Base-by-base conservation (phyloP, 225 moss, liverwort and hornwort genomes). In the Pseudisothecium myosuroides region DNA sequence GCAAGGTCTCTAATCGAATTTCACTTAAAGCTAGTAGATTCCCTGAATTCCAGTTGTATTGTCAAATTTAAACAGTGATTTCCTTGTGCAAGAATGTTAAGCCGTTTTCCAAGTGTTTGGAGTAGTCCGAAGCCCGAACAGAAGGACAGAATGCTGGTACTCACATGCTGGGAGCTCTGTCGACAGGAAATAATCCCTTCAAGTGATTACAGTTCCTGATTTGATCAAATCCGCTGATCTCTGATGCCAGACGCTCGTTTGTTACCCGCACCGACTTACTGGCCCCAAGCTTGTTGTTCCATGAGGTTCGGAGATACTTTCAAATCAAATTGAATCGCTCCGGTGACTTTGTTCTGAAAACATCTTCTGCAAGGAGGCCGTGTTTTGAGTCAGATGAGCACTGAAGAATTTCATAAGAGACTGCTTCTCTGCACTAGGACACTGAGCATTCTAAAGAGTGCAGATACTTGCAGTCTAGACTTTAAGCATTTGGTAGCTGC, bases 151-250 rank as follows among this genome's bases (percentile, higher is more conserved):
- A 73, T 69, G 50, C 77, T 32, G 69, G n/a, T 56, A 76, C 63
- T 87, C 58, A 89, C 91, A 91, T 78, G 60, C 82, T 85, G 68
- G 77, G 81, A 82, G 73, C 80, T 62, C 81, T 68, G 27, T 24
- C 37, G 41, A n/a, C 78, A 26, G 89, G 85, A 54, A 87, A 89
- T 18, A 82, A 62, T 61, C 83, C 87, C 60, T 88, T 71, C 59
- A 89, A 83, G 83, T 85, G 88, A 79, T 66, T 89, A 41, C 87
- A 87, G 88, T 76, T 91, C 83, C 86, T 88, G 85, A 80, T 47
- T 60, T 36, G 8, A 85, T 36, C 37, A 77, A 77, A 77, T 64
- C 86, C 49, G 52, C 52, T 39, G 39, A 54, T 77, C 31, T 23
- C 86, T 64, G 77, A 39, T 54, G 31, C 54, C 64, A 28, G 39